phyloP scores from a whole-genome alignment of 176 grass and related monocot genomes.

The Avena atlantica region DNA sequence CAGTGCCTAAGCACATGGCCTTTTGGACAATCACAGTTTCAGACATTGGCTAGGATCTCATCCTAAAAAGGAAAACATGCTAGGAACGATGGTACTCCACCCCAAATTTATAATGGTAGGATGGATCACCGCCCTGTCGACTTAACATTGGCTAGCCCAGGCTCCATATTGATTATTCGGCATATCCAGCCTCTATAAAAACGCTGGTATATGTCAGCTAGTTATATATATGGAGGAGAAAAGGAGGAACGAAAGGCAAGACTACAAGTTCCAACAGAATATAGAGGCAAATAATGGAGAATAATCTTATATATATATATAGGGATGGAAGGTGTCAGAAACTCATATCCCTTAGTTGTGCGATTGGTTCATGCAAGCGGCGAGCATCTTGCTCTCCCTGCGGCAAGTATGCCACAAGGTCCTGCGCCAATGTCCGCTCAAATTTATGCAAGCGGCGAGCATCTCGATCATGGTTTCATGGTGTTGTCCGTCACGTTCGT shows the following conservation, averaged over 20 bases:
- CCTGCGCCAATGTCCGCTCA: too few relatives aligned
- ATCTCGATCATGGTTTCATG: too few relatives aligned
- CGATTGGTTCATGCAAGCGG: neutral
- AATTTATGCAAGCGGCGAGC: too few relatives aligned
- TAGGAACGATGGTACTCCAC: neutral
- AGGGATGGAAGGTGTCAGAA: neutral
- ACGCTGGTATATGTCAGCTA: neutral
- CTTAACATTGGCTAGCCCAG: neutral
- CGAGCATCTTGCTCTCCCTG: neutral
- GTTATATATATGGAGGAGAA: neutral
- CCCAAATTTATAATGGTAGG: neutral
- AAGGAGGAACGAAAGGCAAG: neutral
- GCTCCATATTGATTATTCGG: too few relatives aligned
- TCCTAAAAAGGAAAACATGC: neutral
- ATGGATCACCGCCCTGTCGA: neutral
- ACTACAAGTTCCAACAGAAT: neutral
- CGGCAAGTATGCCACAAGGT: neutral
- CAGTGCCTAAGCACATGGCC: too few relatives aligned
- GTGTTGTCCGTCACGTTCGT: too few relatives aligned
- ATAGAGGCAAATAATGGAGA: neutral
- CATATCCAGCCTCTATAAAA: neutral
- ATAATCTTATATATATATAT: neutral
- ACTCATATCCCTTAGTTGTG: neutral
- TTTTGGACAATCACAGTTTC: too few relatives aligned
- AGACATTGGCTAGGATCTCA: too few relatives aligned